phyloP scores from a whole-genome alignment of 2,329 filamentous ascomycete species.

The Bipolaris victoriae region DNA sequence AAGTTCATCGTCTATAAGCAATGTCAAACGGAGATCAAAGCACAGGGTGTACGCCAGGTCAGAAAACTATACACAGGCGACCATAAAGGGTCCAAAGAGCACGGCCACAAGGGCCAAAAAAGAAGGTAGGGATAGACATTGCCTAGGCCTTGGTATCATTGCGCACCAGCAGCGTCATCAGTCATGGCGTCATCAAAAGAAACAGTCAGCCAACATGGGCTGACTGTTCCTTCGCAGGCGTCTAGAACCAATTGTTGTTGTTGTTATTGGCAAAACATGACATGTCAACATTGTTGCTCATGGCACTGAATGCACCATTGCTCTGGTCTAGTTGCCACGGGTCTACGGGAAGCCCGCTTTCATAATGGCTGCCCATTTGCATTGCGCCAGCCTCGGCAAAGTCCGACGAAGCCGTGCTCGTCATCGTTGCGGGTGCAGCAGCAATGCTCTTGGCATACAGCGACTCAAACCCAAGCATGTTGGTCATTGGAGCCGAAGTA shows the following conservation, averaged over 20 bases:
- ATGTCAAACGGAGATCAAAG: slow-evolving; percentile 27
- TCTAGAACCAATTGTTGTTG: slow-evolving; percentile 44
- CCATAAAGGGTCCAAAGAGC: slow-evolving; percentile 29
- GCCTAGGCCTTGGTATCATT: slow-evolving; percentile 30
- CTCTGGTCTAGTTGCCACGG: slow-evolving; percentile 42
- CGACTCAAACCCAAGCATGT: slow-evolving; percentile 36
- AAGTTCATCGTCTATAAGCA: slow-evolving; percentile 34
- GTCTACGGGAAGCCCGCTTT: slow-evolving; percentile 38
- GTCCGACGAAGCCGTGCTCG: slow-evolving; percentile 29
- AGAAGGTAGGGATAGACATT: slow-evolving; percentile 31
- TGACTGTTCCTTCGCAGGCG: slow-evolving; percentile 25
- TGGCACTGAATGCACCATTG: slow-evolving; percentile 31
- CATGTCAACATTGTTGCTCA: slow-evolving; percentile 33
- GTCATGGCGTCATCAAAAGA: slow-evolving; percentile 43
- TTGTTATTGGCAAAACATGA: slow-evolving; percentile 34
- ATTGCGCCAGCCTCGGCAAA: slow-evolving; percentile 41
- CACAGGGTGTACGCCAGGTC: slow-evolving; percentile 32
- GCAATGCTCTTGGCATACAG: slow-evolving; percentile 39
- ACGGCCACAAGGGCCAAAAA: slow-evolving; percentile 23
- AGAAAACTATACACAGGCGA: slow-evolving; percentile 48
- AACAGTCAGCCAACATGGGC: slow-evolving; percentile 19
- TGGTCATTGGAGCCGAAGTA: slow-evolving; percentile 26
- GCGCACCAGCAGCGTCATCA: slow-evolving; percentile 47
- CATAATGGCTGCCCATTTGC: slow-evolving; percentile 40
- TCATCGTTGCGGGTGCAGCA: slow-evolving; percentile 30